A percentile compares a stretch with the other conserved stretches of the same genome.
Conservation (phyloP, 2,329 filamentous ascomycete species). For the Decorospora gaudefroyi region DNA sequence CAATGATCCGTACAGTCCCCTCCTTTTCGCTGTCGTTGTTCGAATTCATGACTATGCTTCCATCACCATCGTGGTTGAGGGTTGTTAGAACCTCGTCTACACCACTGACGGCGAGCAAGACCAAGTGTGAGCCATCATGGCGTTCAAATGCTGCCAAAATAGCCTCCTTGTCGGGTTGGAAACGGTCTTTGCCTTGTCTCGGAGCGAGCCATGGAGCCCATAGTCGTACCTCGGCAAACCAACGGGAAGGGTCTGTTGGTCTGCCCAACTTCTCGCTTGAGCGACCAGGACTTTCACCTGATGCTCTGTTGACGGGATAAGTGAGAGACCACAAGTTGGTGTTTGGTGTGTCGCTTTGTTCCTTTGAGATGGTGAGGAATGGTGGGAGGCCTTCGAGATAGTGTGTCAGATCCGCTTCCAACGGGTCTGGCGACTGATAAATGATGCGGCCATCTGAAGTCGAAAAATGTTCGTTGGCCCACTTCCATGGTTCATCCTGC, state of each 20-base stretch:
- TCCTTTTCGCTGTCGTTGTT: conserved; percentile 68
- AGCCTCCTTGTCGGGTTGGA: conserved; percentile 75
- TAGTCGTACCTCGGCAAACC: conserved; percentile 79
- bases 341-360: conserved; percentile 67
- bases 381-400: conserved; percentile 64
- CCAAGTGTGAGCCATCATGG: conserved; percentile 71
- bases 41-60: conserved; percentile 69
- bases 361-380: conserved; percentile 58
- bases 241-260: conserved; percentile 68
- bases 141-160: conserved; percentile 78
- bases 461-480: conserved; percentile 68
- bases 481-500: conserved; percentile 64
- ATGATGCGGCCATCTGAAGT: conserved; percentile 67
- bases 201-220: conserved; percentile 87
- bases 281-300: conserved; percentile 62
- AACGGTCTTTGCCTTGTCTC: conserved; percentile 72
- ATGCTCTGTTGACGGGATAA: conserved; percentile 59
- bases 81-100: conserved; percentile 70
- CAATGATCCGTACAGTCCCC: conserved; percentile 66
- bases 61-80: conserved; percentile 67
- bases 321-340: conserved; percentile 74
- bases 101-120: conserved; percentile 78
- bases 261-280: conserved; percentile 64
- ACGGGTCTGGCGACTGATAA: conserved; percentile 50
- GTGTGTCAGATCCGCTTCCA: conserved; percentile 54